phyloP scores from a whole-genome alignment of 805 yeast genomes.

The Candida ipomoeae region DNA sequence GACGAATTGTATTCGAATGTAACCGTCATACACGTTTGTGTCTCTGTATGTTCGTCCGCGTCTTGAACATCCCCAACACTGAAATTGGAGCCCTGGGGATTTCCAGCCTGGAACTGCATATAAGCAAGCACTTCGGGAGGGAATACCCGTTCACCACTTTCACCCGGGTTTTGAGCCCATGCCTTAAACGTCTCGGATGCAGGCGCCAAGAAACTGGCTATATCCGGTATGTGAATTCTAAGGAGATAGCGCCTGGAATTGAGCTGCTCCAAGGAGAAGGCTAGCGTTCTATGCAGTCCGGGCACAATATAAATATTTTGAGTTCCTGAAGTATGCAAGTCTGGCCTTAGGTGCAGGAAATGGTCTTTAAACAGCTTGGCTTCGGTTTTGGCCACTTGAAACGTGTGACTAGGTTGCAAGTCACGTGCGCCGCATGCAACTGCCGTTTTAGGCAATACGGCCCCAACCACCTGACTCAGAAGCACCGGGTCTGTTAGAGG shows the following conservation, averaged over 20 bases:
- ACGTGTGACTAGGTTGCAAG: slow-evolving; percentile 8
- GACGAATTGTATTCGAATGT: slow-evolving; percentile 32
- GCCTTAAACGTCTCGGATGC: slow-evolving; percentile 8
- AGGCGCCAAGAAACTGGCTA: slow-evolving; percentile 34
- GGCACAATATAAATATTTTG: slow-evolving; percentile 32
- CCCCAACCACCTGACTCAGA: slow-evolving; percentile 27
- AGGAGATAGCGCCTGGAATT: slow-evolving; percentile 33
- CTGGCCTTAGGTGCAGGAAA: slow-evolving; percentile 30
- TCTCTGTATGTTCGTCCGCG: too few relatives aligned
- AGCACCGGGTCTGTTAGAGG: slow-evolving; percentile 25
- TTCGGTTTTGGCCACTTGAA: slow-evolving; percentile 5
- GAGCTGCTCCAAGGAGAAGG: slow-evolving; percentile 34
- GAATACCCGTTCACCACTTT: not conserved
- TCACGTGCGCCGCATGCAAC: slow-evolving; percentile 21
- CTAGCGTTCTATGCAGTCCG: slow-evolving; percentile 16
- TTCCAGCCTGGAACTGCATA: not conserved
- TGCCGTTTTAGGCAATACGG: slow-evolving; percentile 3
- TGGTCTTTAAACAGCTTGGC: slow-evolving; percentile 17
- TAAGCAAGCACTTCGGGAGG: slow-evolving; percentile 1
- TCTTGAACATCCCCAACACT: not conserved
- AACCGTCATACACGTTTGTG: slow-evolving; percentile 31
- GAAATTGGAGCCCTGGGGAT: not conserved
- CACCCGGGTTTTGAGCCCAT: slow-evolving; percentile 11
- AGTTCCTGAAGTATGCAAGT: slow-evolving; percentile 22
- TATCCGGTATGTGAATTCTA: slow-evolving; percentile 42